A percentile compares a stretch with the other conserved stretches of the same genome.
Evolutionary conservation across 306 rosid genomes (phyloP).

Genomic region (Dryas drummondii): DNA sequence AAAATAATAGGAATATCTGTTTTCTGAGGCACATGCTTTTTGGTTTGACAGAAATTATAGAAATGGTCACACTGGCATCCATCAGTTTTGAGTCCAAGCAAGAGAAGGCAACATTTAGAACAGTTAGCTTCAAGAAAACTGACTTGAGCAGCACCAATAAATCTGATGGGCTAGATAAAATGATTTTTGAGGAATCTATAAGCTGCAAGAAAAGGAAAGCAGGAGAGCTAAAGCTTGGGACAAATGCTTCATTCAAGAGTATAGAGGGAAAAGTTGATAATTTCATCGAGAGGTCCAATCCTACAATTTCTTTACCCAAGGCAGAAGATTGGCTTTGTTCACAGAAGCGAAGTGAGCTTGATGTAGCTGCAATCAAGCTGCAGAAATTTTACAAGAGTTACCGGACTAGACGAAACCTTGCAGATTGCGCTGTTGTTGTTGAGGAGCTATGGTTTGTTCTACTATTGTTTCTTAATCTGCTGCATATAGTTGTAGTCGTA

Average conservation of each 20-base stretch:
- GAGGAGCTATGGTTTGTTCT: slow-evolving; percentile 80
- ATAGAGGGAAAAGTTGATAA: slow-evolving; percentile 21
- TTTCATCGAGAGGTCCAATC: slow-evolving; percentile 21
- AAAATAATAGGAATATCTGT: neutral
- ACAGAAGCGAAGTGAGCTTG: slow-evolving; percentile 31
- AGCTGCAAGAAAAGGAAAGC: slow-evolving; percentile 37
- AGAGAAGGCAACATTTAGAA: slow-evolving; percentile 35
- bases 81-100: slow-evolving; percentile 33
- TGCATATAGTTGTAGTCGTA: neutral
- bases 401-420: slow-evolving; percentile 66
- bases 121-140: slow-evolving; percentile 34
- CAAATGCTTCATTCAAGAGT: slow-evolving; percentile 37
- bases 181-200: slow-evolving; percentile 35
- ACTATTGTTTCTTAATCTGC: slow-evolving; percentile 1
- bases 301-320: slow-evolving; percentile 13
- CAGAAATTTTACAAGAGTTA: slow-evolving; percentile 81
- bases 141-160: slow-evolving; percentile 20
- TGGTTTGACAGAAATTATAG: slow-evolving; percentile 8
- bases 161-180: slow-evolving; percentile 21
- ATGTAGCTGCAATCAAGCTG: slow-evolving; percentile 59
- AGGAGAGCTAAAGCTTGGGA: slow-evolving; percentile 38
- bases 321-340: neutral
- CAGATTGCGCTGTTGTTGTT: slow-evolving; percentile 80
- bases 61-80: slow-evolving; percentile 34
- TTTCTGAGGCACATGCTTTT: slow-evolving; percentile 3